Evolutionary conservation across 345 rosid species (phyloP).

Genomic region (Populus deltoides): DNA sequence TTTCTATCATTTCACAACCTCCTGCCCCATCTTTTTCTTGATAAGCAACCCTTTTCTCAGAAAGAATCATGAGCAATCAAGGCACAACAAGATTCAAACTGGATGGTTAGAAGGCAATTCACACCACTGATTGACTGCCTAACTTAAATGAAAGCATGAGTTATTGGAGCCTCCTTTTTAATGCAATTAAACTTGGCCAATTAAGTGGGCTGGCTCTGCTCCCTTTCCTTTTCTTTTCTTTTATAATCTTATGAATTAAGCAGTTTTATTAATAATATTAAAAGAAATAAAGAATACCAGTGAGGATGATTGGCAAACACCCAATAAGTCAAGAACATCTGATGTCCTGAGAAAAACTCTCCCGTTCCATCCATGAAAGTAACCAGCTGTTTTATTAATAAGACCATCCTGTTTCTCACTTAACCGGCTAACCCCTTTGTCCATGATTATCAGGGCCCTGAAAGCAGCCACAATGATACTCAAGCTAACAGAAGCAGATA

Average conservation of each 20-base stretch:
- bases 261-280: not conserved
- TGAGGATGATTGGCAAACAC: not conserved
- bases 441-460: constrained; percentile 52
- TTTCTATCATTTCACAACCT: too few relatives aligned
- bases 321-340: not conserved
- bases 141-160: not conserved
- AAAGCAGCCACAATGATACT: constrained; percentile 87
- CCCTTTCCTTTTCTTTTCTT: not conserved
- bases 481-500: constrained; percentile 81
- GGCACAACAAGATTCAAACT: not conserved
- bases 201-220: not conserved
- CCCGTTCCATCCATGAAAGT: not conserved
- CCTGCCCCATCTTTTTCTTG: not conserved
- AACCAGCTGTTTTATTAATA: not conserved
- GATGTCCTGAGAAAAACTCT: not conserved
- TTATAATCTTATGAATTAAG: not conserved
- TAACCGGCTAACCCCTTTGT: not conserved
- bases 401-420: not conserved
- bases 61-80: not conserved
- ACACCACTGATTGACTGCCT: not conserved
- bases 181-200: not conserved
- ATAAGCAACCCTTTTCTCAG: not conserved
- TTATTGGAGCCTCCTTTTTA: not conserved
- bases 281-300: not conserved
- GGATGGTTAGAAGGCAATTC: not conserved